Base-by-base conservation (phyloP, 805 yeast species). In the Zygosaccharomyces bailii region DNA sequence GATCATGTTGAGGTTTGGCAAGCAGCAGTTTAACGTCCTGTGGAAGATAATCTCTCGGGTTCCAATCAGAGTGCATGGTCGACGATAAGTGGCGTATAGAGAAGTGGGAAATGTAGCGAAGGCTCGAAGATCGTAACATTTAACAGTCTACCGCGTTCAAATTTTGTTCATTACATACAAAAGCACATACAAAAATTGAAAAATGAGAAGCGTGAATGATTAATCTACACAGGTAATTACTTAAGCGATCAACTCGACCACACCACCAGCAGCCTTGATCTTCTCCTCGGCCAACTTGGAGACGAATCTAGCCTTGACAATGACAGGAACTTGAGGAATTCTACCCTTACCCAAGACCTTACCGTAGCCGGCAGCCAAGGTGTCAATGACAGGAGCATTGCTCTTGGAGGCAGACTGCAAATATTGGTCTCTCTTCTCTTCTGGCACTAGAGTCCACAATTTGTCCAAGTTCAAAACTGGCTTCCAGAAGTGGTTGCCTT, bases 241-340 rank as follows among this genome's bases (percentile, higher is more conserved):
- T 85, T 88, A 93, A 77, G 99, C 99, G 74, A 93, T 77, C 73
- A 93, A 86, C 82, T 93, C 99, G 75, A 93, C 95, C 72, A 86
- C 99, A 86, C 99, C 99, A 80, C 99, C 99, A 72, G 84, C 99
- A 72, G 95, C 98, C 83, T 86, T 88, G 82, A 93, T 93, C 84
- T 91, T 93, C 82, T 93, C 90, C 84, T 93, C 99, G 73, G 99
- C 99, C 73, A 89, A 84, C 79, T 90, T 85, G 67, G 97, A 89
- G 67, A 93, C 99, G 73, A 84, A 93, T 86, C 99, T 91, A 65
- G 99, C 99, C 80, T 87, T 91, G 73, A 93, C 98, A 67, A 93
- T 89, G 73, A 93, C 95, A 72, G 99, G 99, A 66, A 90, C 97
- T 63, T 85, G 69, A 76, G 99, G 99, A 69, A 93, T 79, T 75